phyloP scores from a whole-genome alignment of 1,284 basidiomycete species.

The Phylloboletellus chloephorus region DNA sequence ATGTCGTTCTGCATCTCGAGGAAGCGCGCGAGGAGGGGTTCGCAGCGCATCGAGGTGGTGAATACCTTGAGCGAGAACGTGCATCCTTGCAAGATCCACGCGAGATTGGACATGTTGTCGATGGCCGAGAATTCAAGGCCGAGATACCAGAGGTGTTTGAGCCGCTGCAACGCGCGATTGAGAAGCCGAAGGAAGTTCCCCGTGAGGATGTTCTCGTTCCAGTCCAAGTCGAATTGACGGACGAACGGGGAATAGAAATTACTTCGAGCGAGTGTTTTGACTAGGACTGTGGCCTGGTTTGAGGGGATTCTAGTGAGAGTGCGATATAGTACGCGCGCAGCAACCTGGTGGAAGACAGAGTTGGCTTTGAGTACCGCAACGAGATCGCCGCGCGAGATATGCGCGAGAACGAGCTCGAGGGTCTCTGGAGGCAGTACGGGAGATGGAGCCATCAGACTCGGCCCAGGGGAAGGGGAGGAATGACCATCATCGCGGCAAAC shows the following conservation, averaged over 20 bases:
- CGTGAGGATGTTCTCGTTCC: constrained; percentile 30
- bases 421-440: constrained; percentile 45
- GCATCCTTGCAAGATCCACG: constrained; percentile 44
- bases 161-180: constrained; percentile 37
- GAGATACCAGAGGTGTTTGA: constrained; percentile 39
- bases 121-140: constrained; percentile 42
- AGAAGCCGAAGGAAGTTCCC: constrained; percentile 47
- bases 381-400: constrained; percentile 32
- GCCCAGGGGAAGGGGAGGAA: no score
- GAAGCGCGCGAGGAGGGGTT: constrained; percentile 44
- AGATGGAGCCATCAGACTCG: not conserved
- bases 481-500: no score
- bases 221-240: constrained; percentile 41
- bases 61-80: constrained; percentile 42
- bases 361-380: constrained; percentile 29
- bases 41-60: constrained; percentile 49
- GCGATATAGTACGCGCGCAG: constrained; percentile 44
- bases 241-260: constrained; percentile 37
- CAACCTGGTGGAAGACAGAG: constrained; percentile 37
- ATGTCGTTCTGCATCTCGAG: constrained; percentile 46
- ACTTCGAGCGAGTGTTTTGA: constrained; percentile 37
- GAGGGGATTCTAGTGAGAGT: constrained; percentile 36
- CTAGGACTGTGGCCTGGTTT: constrained; percentile 32
- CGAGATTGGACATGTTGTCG: constrained; percentile 33
- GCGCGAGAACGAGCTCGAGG: constrained; percentile 40